These are phyloP conservation scores for Saccharomycopsis guyanensis DNA, from an alignment of 805 yeast genomes.

Conservation along the genomic window DNA sequence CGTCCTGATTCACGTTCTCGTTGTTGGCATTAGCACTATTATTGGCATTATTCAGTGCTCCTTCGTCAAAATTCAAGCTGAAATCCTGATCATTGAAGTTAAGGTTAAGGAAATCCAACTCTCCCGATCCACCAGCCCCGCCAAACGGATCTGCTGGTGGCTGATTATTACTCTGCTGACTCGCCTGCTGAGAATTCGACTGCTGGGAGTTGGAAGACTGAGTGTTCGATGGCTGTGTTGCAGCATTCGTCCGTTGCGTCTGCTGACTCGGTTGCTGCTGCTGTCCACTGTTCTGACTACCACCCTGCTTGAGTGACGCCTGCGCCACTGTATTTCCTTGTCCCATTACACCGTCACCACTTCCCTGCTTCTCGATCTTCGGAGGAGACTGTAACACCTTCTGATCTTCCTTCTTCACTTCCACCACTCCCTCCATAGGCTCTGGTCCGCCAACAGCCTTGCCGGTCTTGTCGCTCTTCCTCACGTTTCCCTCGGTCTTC, in stretches of 20 bases:
- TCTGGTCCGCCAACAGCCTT: background rate
- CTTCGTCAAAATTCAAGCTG: background rate
- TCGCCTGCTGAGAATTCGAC: background rate
- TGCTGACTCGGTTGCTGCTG: conserved; percentile 21
- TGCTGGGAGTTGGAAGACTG: background rate
- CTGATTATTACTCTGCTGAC: background rate
- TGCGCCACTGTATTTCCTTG: too few species aligned
- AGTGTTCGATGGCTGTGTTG: too few species aligned
- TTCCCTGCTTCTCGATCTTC: background rate
- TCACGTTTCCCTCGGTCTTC: background rate
- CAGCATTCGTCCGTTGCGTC: too few species aligned
- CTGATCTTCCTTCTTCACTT: background rate
- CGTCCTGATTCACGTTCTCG: background rate
- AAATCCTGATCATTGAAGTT: conserved; percentile 4
- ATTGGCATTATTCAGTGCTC: background rate
- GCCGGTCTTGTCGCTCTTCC: background rate
- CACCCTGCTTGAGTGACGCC: background rate
- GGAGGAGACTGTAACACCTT: conserved; percentile 2
- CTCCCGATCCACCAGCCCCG: background rate
- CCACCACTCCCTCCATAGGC: background rate
- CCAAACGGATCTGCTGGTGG: too few species aligned
- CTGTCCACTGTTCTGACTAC: conserved; percentile 5
- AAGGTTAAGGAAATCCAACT: conserved; percentile 5
- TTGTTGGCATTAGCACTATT: background rate
- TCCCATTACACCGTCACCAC: background rate